Conservation (phyloP, 495 filamentous ascomycete species). For the Neurospora sp. region DNA sequence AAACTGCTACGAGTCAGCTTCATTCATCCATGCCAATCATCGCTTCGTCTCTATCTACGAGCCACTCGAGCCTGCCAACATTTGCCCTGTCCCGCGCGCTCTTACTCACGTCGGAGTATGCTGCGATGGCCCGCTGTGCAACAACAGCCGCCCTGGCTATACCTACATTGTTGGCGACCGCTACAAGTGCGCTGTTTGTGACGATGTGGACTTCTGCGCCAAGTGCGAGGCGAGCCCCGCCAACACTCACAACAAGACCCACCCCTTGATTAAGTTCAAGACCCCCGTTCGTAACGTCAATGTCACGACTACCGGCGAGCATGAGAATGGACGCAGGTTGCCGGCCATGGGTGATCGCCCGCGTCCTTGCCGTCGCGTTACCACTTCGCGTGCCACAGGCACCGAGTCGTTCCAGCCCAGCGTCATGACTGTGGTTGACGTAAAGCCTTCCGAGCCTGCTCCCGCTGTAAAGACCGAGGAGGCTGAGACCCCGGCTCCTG, state of each 20-base stretch:
- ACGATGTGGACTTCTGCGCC: slow-evolving; percentile 93
- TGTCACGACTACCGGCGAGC: slow-evolving; percentile 74
- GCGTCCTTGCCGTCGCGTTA: slow-evolving; percentile 10
- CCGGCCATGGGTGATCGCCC: slow-evolving; percentile 58
- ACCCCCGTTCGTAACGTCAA: slow-evolving; percentile 82
- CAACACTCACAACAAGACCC: slow-evolving; percentile 83
- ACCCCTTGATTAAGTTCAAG: slow-evolving; percentile 96
- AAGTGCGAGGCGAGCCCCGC: slow-evolving; percentile 81
- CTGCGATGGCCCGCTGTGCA: slow-evolving; percentile 91
- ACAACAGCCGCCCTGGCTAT: slow-evolving; percentile 9
- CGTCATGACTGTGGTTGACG: slow-evolving; percentile 63
- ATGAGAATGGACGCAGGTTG: slow-evolving; percentile 49
- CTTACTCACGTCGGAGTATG: slow-evolving; percentile 70
- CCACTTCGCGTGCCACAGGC: slow-evolving; percentile 41
- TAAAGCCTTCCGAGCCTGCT: slow-evolving; percentile 46
- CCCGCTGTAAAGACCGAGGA: slow-evolving; percentile 19
- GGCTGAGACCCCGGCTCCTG: slow-evolving; percentile 16
- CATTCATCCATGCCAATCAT: slow-evolving; percentile 66
- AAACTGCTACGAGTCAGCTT: slow-evolving; percentile 57
- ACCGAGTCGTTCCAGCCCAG: slow-evolving; percentile 42
- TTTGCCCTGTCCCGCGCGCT: slow-evolving; percentile 19
- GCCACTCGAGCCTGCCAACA: slow-evolving; percentile 46
- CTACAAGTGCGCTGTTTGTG: slow-evolving; percentile 96
- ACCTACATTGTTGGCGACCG: slow-evolving; percentile 74
- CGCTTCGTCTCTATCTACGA: slow-evolving; percentile 87